Base-by-base conservation (phyloP, 352 stramenopile genomes). In the Pythium volutum region DNA sequence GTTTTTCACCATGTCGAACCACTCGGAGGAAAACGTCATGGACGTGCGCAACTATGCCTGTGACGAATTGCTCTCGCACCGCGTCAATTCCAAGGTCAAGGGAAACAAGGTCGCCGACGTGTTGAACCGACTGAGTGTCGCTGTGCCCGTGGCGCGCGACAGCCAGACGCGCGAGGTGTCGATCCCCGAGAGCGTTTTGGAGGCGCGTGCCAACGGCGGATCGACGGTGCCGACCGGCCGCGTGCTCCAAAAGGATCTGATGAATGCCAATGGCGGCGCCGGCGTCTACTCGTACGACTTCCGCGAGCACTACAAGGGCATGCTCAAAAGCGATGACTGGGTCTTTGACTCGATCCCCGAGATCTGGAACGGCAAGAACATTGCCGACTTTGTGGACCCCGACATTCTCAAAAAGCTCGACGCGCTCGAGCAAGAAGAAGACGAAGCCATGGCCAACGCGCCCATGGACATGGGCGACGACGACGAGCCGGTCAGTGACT, bases 321-420 rank as follows among this genome's bases (percentile, higher is more conserved):
- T 93, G 83, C 91, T 99, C 52, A 86, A 96, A 75, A 90, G 97
- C 66, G 94, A 98, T 49, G 92, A 98, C 47, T 99, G 96, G 95
- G 91, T 89, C 41, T 96, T 95, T 69, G 98, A 99, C 74, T 80
- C 89, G 36, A 98, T 99, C 57, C 98, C 98, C 6, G 94, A 99
- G 77, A 99, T 99, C 73, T 97, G 98, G 80, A 98, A 99, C 75
- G 98, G 98, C 63, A 99, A 99, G 80, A 99, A 99, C 77, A 96
- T 99, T 83, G 88, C 93, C 48, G 98, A 99, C 75, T 99, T 98
- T 75, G 85, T 99, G 49, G 98, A 99, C 70, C 84, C 96, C 10
- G 97, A 99, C 36, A 99, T 99, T 73, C 89, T 98, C 46, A 95
- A 93, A 55, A 96, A 95, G 64, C 86, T 99, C 33, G 89, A 93